Evolutionary conservation across 2,329 filamentous ascomycete genomes (phyloP).

Genomic region (Thermothelomyces thermophilus): DNA sequence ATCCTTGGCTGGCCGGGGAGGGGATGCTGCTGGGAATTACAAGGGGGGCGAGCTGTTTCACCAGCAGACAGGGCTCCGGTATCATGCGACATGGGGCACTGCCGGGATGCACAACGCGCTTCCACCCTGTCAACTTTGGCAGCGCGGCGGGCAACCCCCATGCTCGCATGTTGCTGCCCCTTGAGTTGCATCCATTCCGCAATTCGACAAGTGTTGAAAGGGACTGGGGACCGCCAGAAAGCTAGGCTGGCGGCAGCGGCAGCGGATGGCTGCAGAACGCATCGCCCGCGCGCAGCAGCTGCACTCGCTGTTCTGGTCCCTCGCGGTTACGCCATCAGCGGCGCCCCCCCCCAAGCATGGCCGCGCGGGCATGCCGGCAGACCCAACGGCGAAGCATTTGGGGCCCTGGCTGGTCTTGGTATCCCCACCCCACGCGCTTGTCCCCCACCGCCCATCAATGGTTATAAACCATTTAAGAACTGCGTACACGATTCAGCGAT

Average conservation of each 20-base stretch:
- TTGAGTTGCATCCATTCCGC: conserved; percentile 8
- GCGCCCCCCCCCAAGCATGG: conserved; percentile 11
- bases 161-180: conserved; percentile 10
- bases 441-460: conserved; percentile 3
- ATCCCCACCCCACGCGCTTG: conserved; percentile 8
- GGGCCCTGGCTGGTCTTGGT: not conserved
- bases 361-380: conserved; percentile 7
- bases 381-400: conserved; percentile 22
- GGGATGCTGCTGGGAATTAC: conserved; percentile 39
- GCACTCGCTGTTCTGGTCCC: not conserved
- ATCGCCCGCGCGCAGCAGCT: not conserved
- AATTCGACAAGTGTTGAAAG: not conserved
- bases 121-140: conserved; percentile 12
- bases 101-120: conserved; percentile 27
- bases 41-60: conserved; percentile 49
- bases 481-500: conserved; percentile 22
- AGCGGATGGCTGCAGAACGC: conserved; percentile 22
- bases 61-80: conserved; percentile 36
- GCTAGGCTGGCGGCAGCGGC: conserved; percentile 21
- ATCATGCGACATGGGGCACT: conserved; percentile 31
- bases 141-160: not conserved
- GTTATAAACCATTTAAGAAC: not conserved
- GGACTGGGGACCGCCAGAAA: not conserved
- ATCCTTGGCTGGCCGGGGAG: conserved; percentile 36
- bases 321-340: conserved; percentile 1